Evolutionary conservation across 257 asterid species (phyloP), one percentile per base, ranked within the genome.

Genomic region (Solanum ossicruentum): DNA sequence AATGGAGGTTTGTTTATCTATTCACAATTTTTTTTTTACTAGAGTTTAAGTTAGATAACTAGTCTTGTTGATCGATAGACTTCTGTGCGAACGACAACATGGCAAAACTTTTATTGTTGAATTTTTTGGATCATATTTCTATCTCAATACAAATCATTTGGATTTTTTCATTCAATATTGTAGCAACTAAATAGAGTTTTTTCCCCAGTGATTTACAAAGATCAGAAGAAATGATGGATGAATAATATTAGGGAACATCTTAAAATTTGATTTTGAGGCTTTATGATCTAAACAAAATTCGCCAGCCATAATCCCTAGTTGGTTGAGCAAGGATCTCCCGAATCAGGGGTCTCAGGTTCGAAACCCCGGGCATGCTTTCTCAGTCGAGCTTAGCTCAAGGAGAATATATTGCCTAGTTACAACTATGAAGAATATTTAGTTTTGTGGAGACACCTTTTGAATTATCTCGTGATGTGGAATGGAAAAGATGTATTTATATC

Each of bases 1-100:
- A 45, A 26, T 94, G 17, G 95, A 93, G 97, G 98, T 94, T 56
- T 26, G 84, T 56, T 26, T 47, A 10, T 43, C 57, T 82, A 15
- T 23, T 12, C 73, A 28, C 7, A 18, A 8, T 82, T 82, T 43
- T 82, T 82, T 43, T 61, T 8, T 61, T 41, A 18, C 23, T 61
- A 66, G 10, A 54, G 21, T 79, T 18, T 16, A 81, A 81, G 45
- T 1, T 83, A 49, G 61, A 75, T 75, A 15, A 75, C 16, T 13
- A 21, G 41, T 41, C 15, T 21, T 49, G 61, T 23, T 47, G 20
- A 47, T 71, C 41, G 75, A 66, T 10, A 66, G 21, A 32, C 49
- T 67, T 32, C 47, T 5, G 0, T 32, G 75, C 7, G 7, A 15
- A 32, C 32, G n/a, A 66, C 45, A 13, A 7, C 15, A 67, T 8